These are phyloP conservation scores for Monosporascus ibericus DNA, from an alignment of 2,329 filamentous ascomycete genomes.

Conservation along the genomic window DNA sequence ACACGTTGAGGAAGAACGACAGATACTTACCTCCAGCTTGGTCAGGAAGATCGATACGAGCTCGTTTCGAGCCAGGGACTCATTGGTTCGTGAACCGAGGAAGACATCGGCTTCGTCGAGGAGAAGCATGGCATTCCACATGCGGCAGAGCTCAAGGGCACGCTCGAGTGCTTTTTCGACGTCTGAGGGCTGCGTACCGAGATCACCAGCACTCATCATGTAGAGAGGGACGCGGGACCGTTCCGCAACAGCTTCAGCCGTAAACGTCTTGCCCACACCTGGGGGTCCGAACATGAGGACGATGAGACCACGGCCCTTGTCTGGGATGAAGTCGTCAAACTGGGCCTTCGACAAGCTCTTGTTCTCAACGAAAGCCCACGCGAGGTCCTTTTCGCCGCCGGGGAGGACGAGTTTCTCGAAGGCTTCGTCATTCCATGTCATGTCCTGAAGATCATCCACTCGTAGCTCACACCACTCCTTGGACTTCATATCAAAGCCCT, in stretches of 20 bases:
- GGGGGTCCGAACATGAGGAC: conserved; percentile 31
- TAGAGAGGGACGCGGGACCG: conserved; percentile 32
- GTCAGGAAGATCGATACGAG: conserved; percentile 26
- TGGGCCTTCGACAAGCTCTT: conserved; percentile 19
- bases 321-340: conserved; percentile 30
- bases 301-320: conserved; percentile 29
- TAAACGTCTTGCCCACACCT: conserved; percentile 33
- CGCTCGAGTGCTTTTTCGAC: conserved; percentile 29
- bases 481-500: conserved; percentile 30
- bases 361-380: conserved; percentile 32
- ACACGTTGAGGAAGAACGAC: not conserved
- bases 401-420: conserved; percentile 32
- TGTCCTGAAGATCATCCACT: conserved; percentile 21
- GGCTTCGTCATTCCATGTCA: conserved; percentile 30
- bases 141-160: conserved; percentile 28
- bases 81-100: conserved; percentile 26
- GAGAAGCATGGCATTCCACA: conserved; percentile 38
- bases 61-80: conserved; percentile 32
- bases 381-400: conserved; percentile 29
- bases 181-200: conserved; percentile 27
- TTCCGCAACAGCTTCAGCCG: conserved; percentile 34
- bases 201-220: conserved; percentile 31
- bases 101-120: conserved; percentile 40
- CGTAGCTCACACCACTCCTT: conserved; percentile 26
- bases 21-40: conserved; percentile 8